phyloP scores from a whole-genome alignment of 1,284 basidiomycete species.

The Ceratobasidium sp. region DNA sequence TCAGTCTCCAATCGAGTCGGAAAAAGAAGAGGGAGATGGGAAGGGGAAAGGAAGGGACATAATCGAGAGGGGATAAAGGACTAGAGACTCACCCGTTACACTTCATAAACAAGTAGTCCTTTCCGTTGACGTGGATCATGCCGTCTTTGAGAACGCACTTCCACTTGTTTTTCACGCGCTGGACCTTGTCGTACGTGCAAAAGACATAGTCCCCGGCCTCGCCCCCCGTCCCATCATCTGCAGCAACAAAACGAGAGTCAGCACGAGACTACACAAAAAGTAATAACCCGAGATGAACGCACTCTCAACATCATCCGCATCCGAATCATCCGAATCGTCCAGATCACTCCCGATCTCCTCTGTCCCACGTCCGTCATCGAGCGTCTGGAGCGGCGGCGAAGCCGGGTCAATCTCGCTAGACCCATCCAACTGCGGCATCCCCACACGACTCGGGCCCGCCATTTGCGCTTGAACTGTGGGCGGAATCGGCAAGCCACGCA shows the following conservation, averaged over 20 bases:
- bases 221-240: constrained; percentile 67
- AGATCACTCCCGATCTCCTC: constrained; percentile 97
- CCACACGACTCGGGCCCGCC: constrained; percentile 24
- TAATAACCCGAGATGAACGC: neutral
- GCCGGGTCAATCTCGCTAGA: constrained; percentile 38
- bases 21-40: neutral
- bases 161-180: constrained; percentile 99
- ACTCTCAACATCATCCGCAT: constrained; percentile 59
- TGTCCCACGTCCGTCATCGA: constrained; percentile 48
- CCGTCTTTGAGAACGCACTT: constrained; percentile 99
- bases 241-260: constrained; percentile 51
- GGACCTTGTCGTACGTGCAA: constrained; percentile 99
- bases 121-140: constrained; percentile 96
- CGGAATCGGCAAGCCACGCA: constrained; percentile 39
- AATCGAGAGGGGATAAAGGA: neutral
- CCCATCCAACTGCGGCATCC: constrained; percentile 23
- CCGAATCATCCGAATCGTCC: constrained; percentile 87
- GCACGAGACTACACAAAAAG: neutral
- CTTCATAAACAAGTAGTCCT: constrained; percentile 97
- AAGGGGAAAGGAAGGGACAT: constrained; percentile 15
- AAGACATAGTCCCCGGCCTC: constrained; percentile 92
- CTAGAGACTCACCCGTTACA: constrained; percentile 80
- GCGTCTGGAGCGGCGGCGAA: constrained; percentile 54
- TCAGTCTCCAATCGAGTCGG: neutral
- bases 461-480: constrained; percentile 46